A percentile compares a stretch with the other conserved stretches of the same genome.
Evolutionary conservation across 495 filamentous ascomycete species (phyloP).

Genomic region (Jackrogersella minutella): DNA sequence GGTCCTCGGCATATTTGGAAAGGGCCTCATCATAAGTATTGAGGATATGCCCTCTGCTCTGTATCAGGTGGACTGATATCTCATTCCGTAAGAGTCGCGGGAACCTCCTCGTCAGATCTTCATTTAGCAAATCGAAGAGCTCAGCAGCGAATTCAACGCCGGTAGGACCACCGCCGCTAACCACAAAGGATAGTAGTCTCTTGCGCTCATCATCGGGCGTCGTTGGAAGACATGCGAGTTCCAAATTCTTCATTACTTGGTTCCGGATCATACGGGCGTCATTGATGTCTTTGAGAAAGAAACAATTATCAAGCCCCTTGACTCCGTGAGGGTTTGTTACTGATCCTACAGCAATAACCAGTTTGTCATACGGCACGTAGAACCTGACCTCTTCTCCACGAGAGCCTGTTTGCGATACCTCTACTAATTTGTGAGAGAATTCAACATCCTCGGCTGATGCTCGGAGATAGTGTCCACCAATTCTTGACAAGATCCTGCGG

Average conservation of each 20-base stretch:
- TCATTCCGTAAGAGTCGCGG: conserved; percentile 92
- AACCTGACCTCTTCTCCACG: conserved; percentile 77
- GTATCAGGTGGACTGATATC: conserved; percentile 96
- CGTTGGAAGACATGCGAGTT: conserved; percentile 90
- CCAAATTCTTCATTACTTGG: conserved; percentile 88
- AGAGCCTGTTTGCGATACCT: conserved; percentile 77
- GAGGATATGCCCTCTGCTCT: conserved; percentile 90
- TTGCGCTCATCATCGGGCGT: conserved; percentile 88
- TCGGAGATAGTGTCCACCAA: conserved; percentile 89
- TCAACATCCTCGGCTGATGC: conserved; percentile 87
- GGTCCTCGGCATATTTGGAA: conserved; percentile 89
- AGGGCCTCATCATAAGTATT: conserved; percentile 98
- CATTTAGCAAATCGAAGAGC: conserved; percentile 93
- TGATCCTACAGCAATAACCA: conserved; percentile 94
- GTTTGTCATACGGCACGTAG: conserved; percentile 97
- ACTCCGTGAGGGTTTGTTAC: conserved; percentile 95
- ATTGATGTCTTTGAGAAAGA: conserved; percentile 92
- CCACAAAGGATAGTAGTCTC: conserved; percentile 89
- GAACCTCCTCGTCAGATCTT: conserved; percentile 85
- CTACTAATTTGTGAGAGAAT: conserved; percentile 88
- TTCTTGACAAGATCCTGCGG: conserved; percentile 75
- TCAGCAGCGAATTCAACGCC: conserved; percentile 98
- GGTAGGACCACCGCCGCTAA: conserved; percentile 94
- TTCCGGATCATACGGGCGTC: conserved; percentile 92
- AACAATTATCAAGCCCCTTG: conserved; percentile 90